Evolutionary conservation across 495 filamentous ascomycete genomes (phyloP), one percentile per base, ranked within the genome.

Genomic region (Pseudotulostoma volvatum): DNA sequence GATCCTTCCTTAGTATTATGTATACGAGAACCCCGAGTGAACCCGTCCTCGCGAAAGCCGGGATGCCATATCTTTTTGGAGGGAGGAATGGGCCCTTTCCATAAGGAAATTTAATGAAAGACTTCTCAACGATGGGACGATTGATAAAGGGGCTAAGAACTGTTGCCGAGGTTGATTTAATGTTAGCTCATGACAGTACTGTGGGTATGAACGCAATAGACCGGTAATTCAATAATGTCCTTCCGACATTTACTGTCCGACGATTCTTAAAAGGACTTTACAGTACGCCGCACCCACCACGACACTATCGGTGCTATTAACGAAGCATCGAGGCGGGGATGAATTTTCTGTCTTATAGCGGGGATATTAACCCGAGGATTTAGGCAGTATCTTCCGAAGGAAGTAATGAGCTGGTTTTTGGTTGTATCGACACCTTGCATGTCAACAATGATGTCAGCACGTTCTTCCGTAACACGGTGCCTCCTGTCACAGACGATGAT

Each of bases 141-240:
- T 34, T 34, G 33, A 34, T 34, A 34, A 14, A 14, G 33, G 4
- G n/a, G n/a, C n/a, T n/a, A n/a, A n/a, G n/a, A n/a, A n/a, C n/a
- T n/a, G n/a, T n/a, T n/a, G n/a, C n/a, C n/a, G n/a, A n/a, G n/a
- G n/a, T n/a, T n/a, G n/a, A 37, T 13, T 18, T 37, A 7, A 37
- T 18, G 9, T 2, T 37, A 13, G 35, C 14, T 18, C 35, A 37
- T 37, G 35, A 37, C 35, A 19, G 7, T 18, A 17, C 20, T 7
- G 17, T 13, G 4, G 35, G 13, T 1, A 16, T n/a, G 13, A 37
- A 19, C 9, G 11, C 17, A 16, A 20, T 4, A n/a, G 35, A 19
- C 9, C 8, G 4, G 7, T 20, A 1, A 19, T 19, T 19, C 17
- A 37, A 19, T 8, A 37, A 4, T 20, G 13, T 19, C 11, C 4